A percentile compares a stretch with the other conserved stretches of the same genome.
Conservation (phyloP, 2,329 filamentous ascomycete species). For the Apiospora hydei region DNA sequence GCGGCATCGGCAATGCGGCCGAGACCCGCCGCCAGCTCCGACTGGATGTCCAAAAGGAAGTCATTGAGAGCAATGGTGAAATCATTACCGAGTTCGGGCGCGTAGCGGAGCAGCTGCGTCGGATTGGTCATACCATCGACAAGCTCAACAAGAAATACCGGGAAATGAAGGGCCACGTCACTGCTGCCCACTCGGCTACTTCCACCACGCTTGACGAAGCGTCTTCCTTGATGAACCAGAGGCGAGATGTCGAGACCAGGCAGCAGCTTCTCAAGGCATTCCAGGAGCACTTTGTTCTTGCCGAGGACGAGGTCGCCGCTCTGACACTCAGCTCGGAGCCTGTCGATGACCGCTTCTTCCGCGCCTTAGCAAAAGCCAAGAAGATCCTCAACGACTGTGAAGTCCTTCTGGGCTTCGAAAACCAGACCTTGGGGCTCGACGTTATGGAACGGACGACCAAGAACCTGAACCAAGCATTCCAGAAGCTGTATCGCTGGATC, state of each 20-base stretch:
- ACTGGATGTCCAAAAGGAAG: constrained; percentile 86
- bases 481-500: constrained; percentile 95
- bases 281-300: constrained; percentile 81
- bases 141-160: constrained; percentile 81
- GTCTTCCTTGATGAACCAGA: constrained; percentile 74
- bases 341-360: constrained; percentile 86
- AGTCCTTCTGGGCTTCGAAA: constrained; percentile 86
- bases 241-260: constrained; percentile 77
- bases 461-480: constrained; percentile 86
- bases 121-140: constrained; percentile 80
- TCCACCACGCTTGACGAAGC: constrained; percentile 80
- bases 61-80: constrained; percentile 90
- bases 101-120: constrained; percentile 90
- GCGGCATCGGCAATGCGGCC: constrained; percentile 74
- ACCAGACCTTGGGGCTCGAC: constrained; percentile 86
- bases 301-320: constrained; percentile 78
- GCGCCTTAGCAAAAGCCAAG: constrained; percentile 78
- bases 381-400: constrained; percentile 89
- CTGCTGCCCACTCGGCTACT: constrained; percentile 77
- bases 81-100: constrained; percentile 88
- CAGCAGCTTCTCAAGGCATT: constrained; percentile 81
- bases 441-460: constrained; percentile 91
- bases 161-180: constrained; percentile 80
- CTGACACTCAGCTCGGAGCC: constrained; percentile 82
- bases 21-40: constrained; percentile 82